Conservation (phyloP, 345 rosid genomes). For the Salix suchowensis region DNA sequence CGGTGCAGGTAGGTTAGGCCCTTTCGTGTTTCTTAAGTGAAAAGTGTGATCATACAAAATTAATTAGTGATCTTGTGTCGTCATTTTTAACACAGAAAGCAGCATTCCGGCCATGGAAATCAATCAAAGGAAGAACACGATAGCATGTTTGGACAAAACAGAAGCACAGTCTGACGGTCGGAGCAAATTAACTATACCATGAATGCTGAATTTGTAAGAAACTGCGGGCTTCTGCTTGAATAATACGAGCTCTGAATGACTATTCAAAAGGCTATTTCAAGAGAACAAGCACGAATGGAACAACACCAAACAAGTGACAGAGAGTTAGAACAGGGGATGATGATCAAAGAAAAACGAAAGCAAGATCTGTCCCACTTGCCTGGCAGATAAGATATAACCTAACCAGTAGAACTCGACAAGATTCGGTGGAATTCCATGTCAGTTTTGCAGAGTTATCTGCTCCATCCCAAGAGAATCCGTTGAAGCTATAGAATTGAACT, state of each 20-base stretch:
- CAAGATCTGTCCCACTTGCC: not conserved
- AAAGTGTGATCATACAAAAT: too few species aligned
- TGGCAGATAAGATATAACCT: too few species aligned
- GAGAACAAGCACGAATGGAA: not conserved
- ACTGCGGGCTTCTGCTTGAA: not conserved
- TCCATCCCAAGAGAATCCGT: not conserved
- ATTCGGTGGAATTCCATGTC: not conserved
- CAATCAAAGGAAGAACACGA: not conserved
- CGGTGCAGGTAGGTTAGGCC: too few species aligned
- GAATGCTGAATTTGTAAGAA: not conserved
- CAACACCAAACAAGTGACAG: not conserved
- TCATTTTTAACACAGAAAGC: not conserved
- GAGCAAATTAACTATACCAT: not conserved
- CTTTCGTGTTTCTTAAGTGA: too few species aligned
- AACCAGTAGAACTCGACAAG: too few species aligned
- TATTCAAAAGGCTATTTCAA: not conserved
- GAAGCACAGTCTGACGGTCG: not conserved
- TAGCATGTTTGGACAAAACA: not conserved
- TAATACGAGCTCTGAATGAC: not conserved
- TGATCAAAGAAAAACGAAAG: not conserved
- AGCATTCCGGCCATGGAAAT: not conserved
- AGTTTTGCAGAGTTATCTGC: not conserved
- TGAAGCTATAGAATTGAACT: not conserved
- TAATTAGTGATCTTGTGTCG: too few species aligned
- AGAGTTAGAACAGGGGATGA: not conserved